A percentile compares a stretch with the other conserved stretches of the same genome.
Conservation (phyloP, 768 basidiomycete species). For the Leccinum subtestaceum region DNA sequence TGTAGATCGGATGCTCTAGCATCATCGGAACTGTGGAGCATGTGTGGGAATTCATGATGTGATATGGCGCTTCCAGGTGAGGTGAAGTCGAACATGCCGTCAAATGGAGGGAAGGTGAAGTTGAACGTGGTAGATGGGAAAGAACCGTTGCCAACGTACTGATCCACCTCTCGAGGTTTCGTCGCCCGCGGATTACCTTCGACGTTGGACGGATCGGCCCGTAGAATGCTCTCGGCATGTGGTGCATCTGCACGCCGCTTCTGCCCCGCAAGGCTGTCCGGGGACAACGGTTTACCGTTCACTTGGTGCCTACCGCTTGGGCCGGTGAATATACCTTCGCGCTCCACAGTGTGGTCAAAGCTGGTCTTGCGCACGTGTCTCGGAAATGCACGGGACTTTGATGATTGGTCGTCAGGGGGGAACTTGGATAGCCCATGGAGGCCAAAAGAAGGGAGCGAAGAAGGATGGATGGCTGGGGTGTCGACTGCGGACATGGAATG, state of each 20-base stretch:
- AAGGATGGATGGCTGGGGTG: conserved; percentile 56
- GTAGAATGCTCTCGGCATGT: conserved; percentile 74
- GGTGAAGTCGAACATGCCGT: conserved; percentile 57
- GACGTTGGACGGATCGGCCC: conserved; percentile 69
- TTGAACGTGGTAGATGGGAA: conserved; percentile 72
- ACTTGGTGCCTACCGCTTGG: conserved; percentile 74
- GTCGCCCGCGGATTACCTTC: conserved; percentile 34
- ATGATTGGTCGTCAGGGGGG: conserved; percentile 31
- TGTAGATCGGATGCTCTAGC: conserved; percentile 29
- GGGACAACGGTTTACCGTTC: conserved; percentile 68
- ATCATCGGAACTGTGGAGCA: conserved; percentile 30
- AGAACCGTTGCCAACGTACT: conserved; percentile 41
- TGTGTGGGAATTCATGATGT: conserved; percentile 36
- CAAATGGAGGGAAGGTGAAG: conserved; percentile 68
- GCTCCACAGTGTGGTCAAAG: conserved; percentile 87
- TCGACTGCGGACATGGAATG: conserved; percentile 40
- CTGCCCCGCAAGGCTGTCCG: conserved; percentile 62
- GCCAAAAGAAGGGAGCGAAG: conserved; percentile 73
- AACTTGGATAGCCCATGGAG: conserved; percentile 52
- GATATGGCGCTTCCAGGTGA: conserved; percentile 32
- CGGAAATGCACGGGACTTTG: conserved; percentile 60
- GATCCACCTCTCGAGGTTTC: conserved; percentile 38
- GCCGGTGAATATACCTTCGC: conserved; percentile 56
- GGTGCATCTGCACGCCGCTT: conserved; percentile 84
- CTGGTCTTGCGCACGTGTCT: conserved; percentile 90